A percentile compares a stretch with the other conserved stretches of the same genome.
These are phyloP conservation scores for Apiospora pterosperma DNA, from an alignment of 2,329 filamentous ascomycete species.

Conservation along the genomic window DNA sequence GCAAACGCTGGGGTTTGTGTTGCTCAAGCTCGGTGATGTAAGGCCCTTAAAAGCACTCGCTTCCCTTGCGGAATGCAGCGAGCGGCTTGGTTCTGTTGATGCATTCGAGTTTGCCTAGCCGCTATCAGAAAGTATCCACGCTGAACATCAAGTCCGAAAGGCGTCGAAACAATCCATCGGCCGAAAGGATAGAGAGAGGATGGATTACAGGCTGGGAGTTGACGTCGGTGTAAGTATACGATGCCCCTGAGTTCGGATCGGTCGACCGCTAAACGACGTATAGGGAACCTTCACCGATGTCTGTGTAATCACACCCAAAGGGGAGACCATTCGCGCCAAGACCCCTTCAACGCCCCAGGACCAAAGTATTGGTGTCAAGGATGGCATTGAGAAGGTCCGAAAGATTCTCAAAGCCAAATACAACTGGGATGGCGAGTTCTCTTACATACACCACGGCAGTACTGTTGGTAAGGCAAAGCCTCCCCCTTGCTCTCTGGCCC, in stretches of 20 bases:
- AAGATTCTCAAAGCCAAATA: conserved; percentile 33
- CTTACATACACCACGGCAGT: conserved; percentile 47
- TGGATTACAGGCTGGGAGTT: conserved; percentile 1
- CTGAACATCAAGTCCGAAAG: not conserved
- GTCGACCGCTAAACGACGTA: not conserved
- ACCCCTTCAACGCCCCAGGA: conserved; percentile 41
- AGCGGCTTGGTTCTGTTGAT: not conserved
- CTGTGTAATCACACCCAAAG: conserved; percentile 41
- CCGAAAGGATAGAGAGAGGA: not conserved
- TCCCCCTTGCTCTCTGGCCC: not conserved
- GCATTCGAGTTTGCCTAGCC: not conserved
- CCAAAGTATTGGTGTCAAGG: conserved; percentile 43
- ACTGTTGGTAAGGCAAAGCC: conserved; percentile 28
- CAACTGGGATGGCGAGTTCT: conserved; percentile 40
- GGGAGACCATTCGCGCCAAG: conserved; percentile 40
- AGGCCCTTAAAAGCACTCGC: not conserved
- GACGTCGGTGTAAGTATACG: conserved; percentile 1
- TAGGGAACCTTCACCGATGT: conserved; percentile 45
- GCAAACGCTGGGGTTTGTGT: not conserved
- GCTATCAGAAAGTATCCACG: not conserved
- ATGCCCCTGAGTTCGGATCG: not conserved
- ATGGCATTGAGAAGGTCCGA: conserved; percentile 40
- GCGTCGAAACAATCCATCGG: not conserved
- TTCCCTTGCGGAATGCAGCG: not conserved
- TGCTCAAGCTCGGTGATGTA: not conserved